phyloP scores from a whole-genome alignment of 78 protist genomes.

The Cavenderia fasciculata region DNA sequence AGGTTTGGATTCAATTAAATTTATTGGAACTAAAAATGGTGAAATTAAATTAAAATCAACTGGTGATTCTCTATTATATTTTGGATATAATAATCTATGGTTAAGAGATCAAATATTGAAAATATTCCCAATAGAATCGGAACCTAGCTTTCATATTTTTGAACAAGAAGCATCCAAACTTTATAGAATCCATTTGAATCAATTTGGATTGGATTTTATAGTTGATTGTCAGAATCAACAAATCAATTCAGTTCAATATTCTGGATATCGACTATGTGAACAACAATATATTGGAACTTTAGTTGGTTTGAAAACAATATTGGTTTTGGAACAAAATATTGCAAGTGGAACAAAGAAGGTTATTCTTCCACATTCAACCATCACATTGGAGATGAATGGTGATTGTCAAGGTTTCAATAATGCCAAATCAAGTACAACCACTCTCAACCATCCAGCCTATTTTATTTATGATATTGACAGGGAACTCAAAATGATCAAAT shows the following conservation, averaged over 20 bases:
- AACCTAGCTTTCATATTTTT: neutral
- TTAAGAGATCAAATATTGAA: neutral
- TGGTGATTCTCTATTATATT: too few species aligned
- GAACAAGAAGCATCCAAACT: neutral
- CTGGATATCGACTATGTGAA: neutral
- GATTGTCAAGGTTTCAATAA: too few species aligned
- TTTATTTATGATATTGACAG: neutral
- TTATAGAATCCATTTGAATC: too few species aligned
- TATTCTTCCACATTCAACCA: neutral
- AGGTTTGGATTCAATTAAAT: neutral
- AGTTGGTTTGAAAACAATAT: neutral
- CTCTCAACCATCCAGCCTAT: neutral
- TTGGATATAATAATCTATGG: too few species aligned
- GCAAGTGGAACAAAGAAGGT: neutral
- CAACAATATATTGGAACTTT: slow-evolving; percentile 3
- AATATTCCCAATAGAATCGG: neutral
- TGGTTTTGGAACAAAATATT: neutral
- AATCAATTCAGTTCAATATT: neutral
- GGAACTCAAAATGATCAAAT: neutral
- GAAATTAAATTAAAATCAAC: neutral
- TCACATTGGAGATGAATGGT: too few species aligned
- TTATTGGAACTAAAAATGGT: neutral
- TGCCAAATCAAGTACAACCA: too few species aligned
- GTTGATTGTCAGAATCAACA: neutral
- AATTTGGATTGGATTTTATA: too few species aligned